Conservation (phyloP, 2,329 filamentous ascomycete species). For the Trichoderma afroharzianum region DNA sequence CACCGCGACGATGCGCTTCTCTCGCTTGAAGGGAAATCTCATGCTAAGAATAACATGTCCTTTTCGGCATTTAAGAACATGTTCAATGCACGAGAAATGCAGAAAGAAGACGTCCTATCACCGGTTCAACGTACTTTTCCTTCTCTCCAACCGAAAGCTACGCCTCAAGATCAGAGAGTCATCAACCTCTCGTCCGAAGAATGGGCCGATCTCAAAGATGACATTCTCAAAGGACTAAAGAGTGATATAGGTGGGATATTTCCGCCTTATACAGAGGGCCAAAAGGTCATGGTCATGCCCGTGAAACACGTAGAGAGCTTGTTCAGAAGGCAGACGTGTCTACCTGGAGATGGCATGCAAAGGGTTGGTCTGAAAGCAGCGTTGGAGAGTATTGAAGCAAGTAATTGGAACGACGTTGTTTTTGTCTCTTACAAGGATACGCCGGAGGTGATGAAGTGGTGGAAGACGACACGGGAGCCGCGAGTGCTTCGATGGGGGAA, state of each 20-base stretch:
- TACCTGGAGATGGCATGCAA: conserved; percentile 19
- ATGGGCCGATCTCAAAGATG: background rate
- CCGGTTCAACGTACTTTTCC: background rate
- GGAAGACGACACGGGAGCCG: background rate
- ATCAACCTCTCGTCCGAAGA: background rate
- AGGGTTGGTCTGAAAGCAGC: conserved; percentile 17
- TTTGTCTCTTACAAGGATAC: conserved; percentile 22
- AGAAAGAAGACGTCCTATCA: too few species aligned
- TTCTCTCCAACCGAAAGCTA: background rate
- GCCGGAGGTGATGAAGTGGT: background rate
- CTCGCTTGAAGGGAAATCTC: background rate
- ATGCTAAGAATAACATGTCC: background rate
- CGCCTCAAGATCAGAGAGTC: background rate
- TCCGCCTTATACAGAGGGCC: background rate
- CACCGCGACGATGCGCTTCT: background rate
- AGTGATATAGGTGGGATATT: background rate
- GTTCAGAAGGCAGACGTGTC: background rate
- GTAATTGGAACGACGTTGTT: conserved; percentile 26
- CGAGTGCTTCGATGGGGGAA: conserved; percentile 7
- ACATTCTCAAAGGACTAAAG: background rate
- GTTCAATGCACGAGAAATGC: background rate
- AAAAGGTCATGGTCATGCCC: background rate
- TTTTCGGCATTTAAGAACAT: background rate
- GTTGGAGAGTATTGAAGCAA: conserved; percentile 19
- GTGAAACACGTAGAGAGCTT: background rate